These are phyloP conservation scores for Psilocybe mexicana DNA, from an alignment of 1,284 basidiomycete genomes.

Conservation along the genomic window DNA sequence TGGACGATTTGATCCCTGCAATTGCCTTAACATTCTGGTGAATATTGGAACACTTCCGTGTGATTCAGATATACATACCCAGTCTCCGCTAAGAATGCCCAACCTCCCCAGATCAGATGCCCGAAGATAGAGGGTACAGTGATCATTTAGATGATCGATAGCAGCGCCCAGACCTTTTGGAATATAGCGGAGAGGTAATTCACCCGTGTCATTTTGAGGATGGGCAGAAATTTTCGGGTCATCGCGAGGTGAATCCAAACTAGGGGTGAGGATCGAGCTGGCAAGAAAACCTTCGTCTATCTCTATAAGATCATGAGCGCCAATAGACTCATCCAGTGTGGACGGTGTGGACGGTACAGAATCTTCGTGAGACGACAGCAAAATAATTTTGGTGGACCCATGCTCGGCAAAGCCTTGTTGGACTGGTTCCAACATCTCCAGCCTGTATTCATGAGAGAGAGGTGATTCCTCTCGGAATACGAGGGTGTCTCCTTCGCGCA, in stretches of 20 bases:
- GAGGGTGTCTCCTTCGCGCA: constrained; percentile 51
- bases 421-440: constrained; percentile 68
- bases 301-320: constrained; percentile 48
- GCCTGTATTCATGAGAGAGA: constrained; percentile 33
- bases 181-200: constrained; percentile 9
- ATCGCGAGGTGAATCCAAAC: constrained; percentile 17
- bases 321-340: constrained; percentile 20
- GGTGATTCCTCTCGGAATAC: constrained; percentile 26
- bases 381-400: constrained; percentile 58
- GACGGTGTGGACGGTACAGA: background rate
- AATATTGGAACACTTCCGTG: background rate
- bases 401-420: constrained; percentile 63
- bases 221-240: constrained; percentile 15
- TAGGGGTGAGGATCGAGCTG: constrained; percentile 38
- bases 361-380: constrained; percentile 35
- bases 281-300: constrained; percentile 77
- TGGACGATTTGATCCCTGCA: constrained; percentile 28
- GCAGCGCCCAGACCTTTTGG: constrained; percentile 35
- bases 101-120: constrained; percentile 69
- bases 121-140: constrained; percentile 55
- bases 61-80: constrained; percentile 55
- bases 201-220: constrained; percentile 7
- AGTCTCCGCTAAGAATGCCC: constrained; percentile 85
- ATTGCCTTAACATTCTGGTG: constrained; percentile 32
- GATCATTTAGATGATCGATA: constrained; percentile 39